A percentile compares a stretch with the other conserved stretches of the same genome.
phyloP scores from a whole-genome alignment of 306 rosid species.

The Astragalus membranaceus region DNA sequence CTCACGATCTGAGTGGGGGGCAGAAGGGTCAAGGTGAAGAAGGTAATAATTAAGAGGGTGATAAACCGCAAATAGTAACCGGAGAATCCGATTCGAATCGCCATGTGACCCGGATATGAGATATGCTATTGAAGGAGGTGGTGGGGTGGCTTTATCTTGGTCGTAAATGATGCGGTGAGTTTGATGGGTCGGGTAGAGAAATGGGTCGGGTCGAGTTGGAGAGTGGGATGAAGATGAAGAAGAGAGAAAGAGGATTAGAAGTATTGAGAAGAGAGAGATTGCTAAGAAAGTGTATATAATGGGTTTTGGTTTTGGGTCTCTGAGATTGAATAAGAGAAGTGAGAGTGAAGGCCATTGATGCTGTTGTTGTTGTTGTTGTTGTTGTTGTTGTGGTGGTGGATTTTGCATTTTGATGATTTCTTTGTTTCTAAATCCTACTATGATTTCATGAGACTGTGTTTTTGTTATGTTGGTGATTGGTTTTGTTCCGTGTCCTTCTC shows the following conservation, averaged over 20 bases:
- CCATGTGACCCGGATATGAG: conserved; percentile 64
- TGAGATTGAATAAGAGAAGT: conserved; percentile 11
- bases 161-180: conserved; percentile 39
- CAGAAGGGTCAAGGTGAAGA: conserved; percentile 73
- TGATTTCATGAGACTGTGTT: neutral
- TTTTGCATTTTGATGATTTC: conserved; percentile 16
- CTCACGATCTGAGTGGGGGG: conserved; percentile 57
- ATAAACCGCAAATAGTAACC: conserved; percentile 51
- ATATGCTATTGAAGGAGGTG: conserved; percentile 71
- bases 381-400: neutral
- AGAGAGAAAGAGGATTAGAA: conserved; percentile 25
- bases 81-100: conserved; percentile 48
- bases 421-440: neutral
- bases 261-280: conserved; percentile 44
- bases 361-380: neutral
- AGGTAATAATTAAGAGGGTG: conserved; percentile 84
- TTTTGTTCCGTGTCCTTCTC: neutral
- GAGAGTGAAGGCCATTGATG: conserved; percentile 8
- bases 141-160: conserved; percentile 22
- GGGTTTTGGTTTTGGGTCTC: conserved; percentile 59
- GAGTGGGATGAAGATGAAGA: neutral
- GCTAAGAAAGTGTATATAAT: conserved; percentile 39
- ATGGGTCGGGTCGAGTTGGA: conserved; percentile 45
- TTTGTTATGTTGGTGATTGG: no score
- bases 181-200: conserved; percentile 55